Percentiles rank a stretch among this genome's conserved stretches.
Evolutionary conservation across 225 moss, liverwort and hornwort species (phyloP).

Genomic region (Ulota crispa): DNA sequence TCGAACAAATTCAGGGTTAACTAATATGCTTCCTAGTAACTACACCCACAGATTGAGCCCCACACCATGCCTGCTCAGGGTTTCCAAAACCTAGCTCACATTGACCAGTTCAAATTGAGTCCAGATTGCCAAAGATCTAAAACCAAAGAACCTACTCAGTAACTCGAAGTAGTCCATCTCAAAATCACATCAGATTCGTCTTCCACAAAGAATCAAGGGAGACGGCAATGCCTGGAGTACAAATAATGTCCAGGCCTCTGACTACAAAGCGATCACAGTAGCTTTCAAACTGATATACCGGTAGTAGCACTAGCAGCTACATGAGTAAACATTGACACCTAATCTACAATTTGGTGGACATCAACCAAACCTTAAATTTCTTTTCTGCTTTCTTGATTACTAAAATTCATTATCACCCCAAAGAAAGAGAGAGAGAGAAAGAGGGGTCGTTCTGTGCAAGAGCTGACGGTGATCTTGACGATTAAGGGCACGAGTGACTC

Average conservation of each 20-base stretch:
- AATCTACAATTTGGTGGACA: neutral
- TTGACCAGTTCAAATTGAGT: no score
- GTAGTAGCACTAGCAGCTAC: neutral
- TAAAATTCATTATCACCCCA: constrained; percentile 28
- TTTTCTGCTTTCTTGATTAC: neutral
- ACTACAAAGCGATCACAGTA: neutral
- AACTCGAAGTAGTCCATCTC: neutral
- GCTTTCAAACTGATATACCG: neutral
- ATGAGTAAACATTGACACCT: neutral
- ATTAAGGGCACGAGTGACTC: constrained; percentile 1
- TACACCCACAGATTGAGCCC: no score
- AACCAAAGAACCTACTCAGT: neutral
- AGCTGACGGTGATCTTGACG: constrained; percentile 3
- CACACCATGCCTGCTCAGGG: no score
- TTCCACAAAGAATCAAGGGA: neutral
- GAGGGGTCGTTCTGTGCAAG: constrained; percentile 18
- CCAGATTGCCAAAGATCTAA: neutral
- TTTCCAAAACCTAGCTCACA: no score
- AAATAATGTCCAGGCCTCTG: neutral
- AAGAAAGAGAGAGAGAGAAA: neutral
- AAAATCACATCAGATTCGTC: neutral
- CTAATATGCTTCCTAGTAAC: no score
- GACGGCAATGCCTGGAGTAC: no score
- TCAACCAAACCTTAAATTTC: neutral
- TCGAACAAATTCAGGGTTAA: no score